These are phyloP conservation scores for Cicer yamashitae DNA, from an alignment of 306 rosid genomes.

Conservation along the genomic window DNA sequence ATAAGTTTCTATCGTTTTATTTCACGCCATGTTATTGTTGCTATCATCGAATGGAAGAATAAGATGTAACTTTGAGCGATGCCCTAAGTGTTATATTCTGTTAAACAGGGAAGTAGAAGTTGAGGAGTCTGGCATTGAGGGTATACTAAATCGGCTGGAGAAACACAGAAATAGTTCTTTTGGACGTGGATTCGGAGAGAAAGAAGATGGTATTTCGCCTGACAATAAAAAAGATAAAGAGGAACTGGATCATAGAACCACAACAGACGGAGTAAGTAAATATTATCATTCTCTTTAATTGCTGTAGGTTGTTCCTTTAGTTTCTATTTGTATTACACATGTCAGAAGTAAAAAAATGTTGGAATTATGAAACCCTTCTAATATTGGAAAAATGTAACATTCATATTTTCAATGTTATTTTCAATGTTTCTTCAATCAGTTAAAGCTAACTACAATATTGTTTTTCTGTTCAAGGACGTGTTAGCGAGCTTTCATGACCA, in stretches of 20 bases:
- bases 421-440: constrained; percentile 7
- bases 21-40: constrained; percentile 6
- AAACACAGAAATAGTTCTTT: constrained; percentile 62
- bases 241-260: constrained; percentile 45
- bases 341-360: neutral
- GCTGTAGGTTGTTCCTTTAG: constrained; percentile 19
- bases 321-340: constrained; percentile 15
- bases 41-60: constrained; percentile 25
- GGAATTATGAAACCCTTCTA: constrained; percentile 12
- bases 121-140: constrained; percentile 81
- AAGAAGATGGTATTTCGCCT: constrained; percentile 43
- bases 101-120: constrained; percentile 57
- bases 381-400: constrained; percentile 4
- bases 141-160: constrained; percentile 85
- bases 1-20: constrained; percentile 2
- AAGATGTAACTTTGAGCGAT: neutral
- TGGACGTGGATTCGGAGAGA: constrained; percentile 51
- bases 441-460: constrained; percentile 3
- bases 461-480: constrained; percentile 5
- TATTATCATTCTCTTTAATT: constrained; percentile 20
- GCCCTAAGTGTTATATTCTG: constrained; percentile 30
- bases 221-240: constrained; percentile 41
- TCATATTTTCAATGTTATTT: constrained; percentile 23
- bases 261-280: constrained; percentile 60
- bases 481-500: constrained; percentile 3